Evolutionary conservation across 306 rosid species (phyloP).

Genomic region (Senna tora): DNA sequence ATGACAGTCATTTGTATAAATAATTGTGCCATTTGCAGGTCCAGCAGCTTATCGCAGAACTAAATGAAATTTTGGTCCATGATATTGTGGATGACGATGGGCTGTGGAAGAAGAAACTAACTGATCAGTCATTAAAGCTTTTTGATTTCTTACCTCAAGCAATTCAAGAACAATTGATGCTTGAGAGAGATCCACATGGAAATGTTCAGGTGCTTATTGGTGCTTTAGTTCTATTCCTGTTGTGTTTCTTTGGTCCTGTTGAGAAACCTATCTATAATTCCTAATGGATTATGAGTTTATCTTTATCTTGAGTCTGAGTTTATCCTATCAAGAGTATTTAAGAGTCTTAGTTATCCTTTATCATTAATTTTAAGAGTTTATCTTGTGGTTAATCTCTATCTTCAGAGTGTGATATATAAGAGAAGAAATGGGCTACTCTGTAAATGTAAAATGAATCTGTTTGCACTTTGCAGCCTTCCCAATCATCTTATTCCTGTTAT

Average conservation of each 20-base stretch:
- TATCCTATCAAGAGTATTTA: too few species aligned
- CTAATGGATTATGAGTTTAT: too few species aligned
- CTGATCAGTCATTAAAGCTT: constrained; percentile 77
- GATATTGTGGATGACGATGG: constrained; percentile 85
- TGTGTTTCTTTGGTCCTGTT: constrained; percentile 9
- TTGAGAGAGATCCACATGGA: constrained; percentile 99
- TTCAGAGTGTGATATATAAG: too few species aligned
- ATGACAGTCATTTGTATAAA: constrained; percentile 27
- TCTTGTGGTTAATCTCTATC: too few species aligned
- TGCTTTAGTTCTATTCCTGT: constrained; percentile 22
- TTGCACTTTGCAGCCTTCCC: too few species aligned
- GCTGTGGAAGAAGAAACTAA: constrained; percentile 89
- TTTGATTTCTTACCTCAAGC: constrained; percentile 93
- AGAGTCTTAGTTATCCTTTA: too few species aligned
- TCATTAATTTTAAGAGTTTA: too few species aligned
- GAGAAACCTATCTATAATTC: too few species aligned
- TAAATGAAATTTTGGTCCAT: constrained; percentile 91
- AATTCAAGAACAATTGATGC: constrained; percentile 98
- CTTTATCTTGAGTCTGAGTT: too few species aligned
- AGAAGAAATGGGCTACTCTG: too few species aligned
- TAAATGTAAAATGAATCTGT: too few species aligned
- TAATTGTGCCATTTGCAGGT: constrained; percentile 63
- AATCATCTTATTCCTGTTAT: too few species aligned
- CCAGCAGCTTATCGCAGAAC: constrained; percentile 88
- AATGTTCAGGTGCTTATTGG: constrained; percentile 83